Conservation (phyloP, 2,329 filamentous ascomycete species). For the Akanthomyces dipterigenus region DNA sequence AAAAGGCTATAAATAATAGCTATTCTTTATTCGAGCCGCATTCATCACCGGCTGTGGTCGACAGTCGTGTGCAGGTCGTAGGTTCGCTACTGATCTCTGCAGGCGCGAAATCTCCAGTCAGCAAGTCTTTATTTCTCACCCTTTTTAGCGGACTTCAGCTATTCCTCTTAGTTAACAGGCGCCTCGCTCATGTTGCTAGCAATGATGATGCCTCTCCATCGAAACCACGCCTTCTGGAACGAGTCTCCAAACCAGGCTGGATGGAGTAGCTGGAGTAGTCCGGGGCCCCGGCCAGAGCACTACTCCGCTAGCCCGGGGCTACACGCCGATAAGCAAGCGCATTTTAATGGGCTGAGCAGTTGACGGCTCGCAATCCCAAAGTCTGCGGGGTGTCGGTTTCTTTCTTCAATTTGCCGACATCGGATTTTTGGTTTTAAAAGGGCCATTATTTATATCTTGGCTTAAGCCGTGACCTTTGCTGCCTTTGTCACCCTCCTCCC, state of each 20-base stretch:
- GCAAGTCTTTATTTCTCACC: no score
- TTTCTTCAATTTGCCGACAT: neutral
- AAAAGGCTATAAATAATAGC: no score
- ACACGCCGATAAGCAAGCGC: neutral
- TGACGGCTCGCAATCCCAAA: neutral
- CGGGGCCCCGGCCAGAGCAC: neutral
- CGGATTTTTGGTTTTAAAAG: neutral
- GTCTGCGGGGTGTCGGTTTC: neutral
- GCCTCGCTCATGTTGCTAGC: no score
- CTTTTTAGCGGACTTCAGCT: no score
- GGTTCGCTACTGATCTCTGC: no score
- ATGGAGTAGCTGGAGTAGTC: slow-evolving; percentile 7
- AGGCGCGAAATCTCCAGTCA: no score
- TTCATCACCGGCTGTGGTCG: no score
- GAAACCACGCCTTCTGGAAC: no score
- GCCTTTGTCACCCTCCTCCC: neutral
- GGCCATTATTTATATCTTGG: neutral
- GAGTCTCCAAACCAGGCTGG: neutral
- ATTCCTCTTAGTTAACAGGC: no score
- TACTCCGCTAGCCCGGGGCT: neutral
- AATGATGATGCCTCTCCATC: no score
- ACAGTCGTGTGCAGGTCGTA: no score
- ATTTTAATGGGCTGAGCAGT: neutral
- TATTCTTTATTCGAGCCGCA: no score
- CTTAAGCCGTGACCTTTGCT: neutral